Evolutionary conservation across 2,329 filamentous ascomycete species (phyloP).

Genomic region (Nigrograna mackinnonii): DNA sequence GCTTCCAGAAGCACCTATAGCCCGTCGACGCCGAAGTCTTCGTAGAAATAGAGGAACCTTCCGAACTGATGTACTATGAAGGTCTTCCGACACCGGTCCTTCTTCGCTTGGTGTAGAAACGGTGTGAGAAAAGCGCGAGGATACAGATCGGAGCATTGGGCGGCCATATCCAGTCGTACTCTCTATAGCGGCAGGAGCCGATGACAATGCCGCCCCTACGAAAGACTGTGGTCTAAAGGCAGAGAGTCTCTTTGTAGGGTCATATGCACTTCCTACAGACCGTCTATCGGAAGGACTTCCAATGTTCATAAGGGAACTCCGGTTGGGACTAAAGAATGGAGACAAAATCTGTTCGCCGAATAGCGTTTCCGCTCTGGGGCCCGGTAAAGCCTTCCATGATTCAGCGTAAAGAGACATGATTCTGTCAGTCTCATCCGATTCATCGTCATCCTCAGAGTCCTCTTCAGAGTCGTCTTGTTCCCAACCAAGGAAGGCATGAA

Average conservation of each 20-base stretch:
- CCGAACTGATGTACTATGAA: no score
- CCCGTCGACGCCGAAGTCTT: background rate
- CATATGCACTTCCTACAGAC: background rate
- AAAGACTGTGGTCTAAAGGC: background rate
- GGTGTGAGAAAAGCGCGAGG: background rate
- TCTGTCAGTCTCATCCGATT: no score
- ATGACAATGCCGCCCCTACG: no score
- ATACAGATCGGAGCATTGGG: background rate
- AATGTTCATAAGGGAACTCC: background rate
- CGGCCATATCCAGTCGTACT: background rate
- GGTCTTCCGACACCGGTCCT: background rate
- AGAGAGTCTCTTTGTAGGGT: background rate
- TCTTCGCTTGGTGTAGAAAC: no score
- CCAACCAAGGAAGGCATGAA: constrained; percentile 43
- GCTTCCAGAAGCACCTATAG: background rate
- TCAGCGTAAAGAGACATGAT: constrained; percentile 20
- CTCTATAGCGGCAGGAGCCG: background rate
- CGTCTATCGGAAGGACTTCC: background rate
- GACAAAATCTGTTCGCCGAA: constrained; percentile 20
- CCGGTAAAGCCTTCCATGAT: constrained; percentile 12
- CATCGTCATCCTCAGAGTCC: constrained; percentile 11
- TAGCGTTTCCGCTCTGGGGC: constrained; percentile 18
- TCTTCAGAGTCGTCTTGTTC: constrained; percentile 12
- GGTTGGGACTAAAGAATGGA: constrained; percentile 10
- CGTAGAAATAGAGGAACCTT: background rate